Evolutionary conservation across 2,329 filamentous ascomycete genomes (phyloP), one percentile per base, ranked within the genome.

Genomic region (Penicillium freii): DNA sequence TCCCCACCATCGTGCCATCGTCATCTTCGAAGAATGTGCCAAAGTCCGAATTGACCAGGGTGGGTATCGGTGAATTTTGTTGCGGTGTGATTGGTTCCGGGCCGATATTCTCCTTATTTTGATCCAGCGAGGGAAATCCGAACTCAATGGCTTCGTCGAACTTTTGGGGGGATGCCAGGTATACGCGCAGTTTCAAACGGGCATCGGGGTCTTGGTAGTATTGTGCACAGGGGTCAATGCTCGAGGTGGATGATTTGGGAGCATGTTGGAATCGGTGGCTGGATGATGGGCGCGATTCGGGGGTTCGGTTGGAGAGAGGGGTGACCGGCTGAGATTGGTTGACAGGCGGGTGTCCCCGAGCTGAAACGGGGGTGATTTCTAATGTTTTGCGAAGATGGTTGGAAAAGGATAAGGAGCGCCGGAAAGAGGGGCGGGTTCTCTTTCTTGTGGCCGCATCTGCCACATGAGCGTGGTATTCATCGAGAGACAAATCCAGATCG

Each of bases 91-190:
- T 23, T 5, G 56, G 57, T 19, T 65, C 51, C 3, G 58, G 64
- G 2, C 54, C 52, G 15, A 62, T 36, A 31, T 66, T 69, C 17
- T 73, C 69, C 48, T 72, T 60, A 56, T 66, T 38, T 31, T 61
- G 58, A 15, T 78, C 69, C 57, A 78, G 58, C 5, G 78, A 71
- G 0, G 92, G 91, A 67, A 97, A 97, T 0, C 93, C 93, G 74
- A 95, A 97, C 71, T 96, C 90, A 51, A 97, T 84, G 1, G 91
- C 92, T 75, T 97, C 93, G 71, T 97, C 93, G 66, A 97, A 97
- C 71, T 96, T 96, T 65, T 96, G 90, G 0, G 92, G 89, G 1
- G 92, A 96, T 8, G 90, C 89, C 21, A 96, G 83, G 68, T 92
- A 96, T 7, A 91, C 86, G 13, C 92, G 87, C 21, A 97, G 80